Evolutionary conservation across 2,329 filamentous ascomycete species (phyloP), one percentile per base, ranked within the genome.

Genomic region (Diplocarpon mali): DNA sequence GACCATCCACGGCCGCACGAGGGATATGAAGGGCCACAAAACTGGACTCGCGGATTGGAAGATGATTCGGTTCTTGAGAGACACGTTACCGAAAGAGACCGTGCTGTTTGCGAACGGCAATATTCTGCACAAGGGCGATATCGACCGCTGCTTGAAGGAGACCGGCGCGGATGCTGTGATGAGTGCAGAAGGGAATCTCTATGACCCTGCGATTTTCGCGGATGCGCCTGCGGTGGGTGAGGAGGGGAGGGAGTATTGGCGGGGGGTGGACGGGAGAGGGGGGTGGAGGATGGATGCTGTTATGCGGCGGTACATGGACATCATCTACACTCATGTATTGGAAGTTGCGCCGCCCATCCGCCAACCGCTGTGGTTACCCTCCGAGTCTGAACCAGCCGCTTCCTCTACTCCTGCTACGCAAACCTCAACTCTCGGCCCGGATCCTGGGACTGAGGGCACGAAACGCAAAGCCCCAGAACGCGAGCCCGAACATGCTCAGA

Each of bases 81-180:
- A 95, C 10, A 83, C 82, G 49, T 67, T 98, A 27, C 90, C 90
- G 0, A 67, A 73, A 1, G 88, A 95, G 38, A 93, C 88, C 7
- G 92, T 98, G 17, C 77, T 98, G 2, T 96, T 98, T 61, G 92
- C 92, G 3, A 98, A 98, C 63, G 92, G 92, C 11, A 98, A 98
- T 60, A 82, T 95, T 30, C 68, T 98, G 47, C 83, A 85, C 61
- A 73, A 83, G 47, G 80, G 71, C 0, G 90, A 98, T 61, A 69
- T 98, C 10, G 75, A 82, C 40, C 68, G 68, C 15, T 96, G 90
- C 59, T 67, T 98, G 15, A 75, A 79, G 40, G 85, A 73, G 4
- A 98, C 92, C 1, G 88, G 89, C 1, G 90, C 82, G 1, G 92
- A 98, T 62, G 92, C 76, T 14, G 78, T 98, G 41, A 96, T 98